Percentiles rank a stretch among this genome's conserved stretches.
These are phyloP conservation scores for Calocybe cyanea DNA, from an alignment of 768 basidiomycete genomes.

Conservation along the genomic window DNA sequence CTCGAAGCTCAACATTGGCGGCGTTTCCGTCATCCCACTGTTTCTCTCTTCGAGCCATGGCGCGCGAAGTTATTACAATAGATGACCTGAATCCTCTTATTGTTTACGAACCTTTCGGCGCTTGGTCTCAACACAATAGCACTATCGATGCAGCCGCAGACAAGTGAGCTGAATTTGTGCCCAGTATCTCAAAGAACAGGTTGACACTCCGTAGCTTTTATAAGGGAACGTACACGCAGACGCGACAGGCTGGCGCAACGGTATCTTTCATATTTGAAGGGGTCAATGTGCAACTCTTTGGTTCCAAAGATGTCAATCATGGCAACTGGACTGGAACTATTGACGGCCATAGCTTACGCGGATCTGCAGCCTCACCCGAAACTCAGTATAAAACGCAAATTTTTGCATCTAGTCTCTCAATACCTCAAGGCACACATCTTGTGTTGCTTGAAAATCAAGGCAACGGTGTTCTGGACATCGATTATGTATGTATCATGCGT, in stretches of 20 bases:
- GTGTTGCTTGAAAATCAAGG: neutral
- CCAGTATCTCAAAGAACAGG: neutral
- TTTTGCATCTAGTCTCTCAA: neutral
- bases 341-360: neutral
- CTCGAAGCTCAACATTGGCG: too few relatives aligned
- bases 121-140: slow-evolving; percentile 6
- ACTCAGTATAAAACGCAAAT: neutral
- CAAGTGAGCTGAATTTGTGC: neutral
- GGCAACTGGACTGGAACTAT: slow-evolving; percentile 5
- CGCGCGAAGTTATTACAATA: neutral
- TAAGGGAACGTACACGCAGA: neutral
- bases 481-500: slow-evolving; percentile 2
- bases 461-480: neutral
- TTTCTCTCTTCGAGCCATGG: neutral
- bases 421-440: slow-evolving; percentile 4
- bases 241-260: slow-evolving; percentile 3
- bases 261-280: slow-evolving; percentile 11
- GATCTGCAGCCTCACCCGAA: neutral
- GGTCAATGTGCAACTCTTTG: neutral
- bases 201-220: slow-evolving; percentile 2
- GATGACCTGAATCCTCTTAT: slow-evolving; percentile 7
- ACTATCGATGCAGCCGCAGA: slow-evolving; percentile 1
- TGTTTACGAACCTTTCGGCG: slow-evolving; percentile 1
- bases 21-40: too few relatives aligned
- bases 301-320: slow-evolving; percentile 1